Conservation (phyloP, 139 green algal species). For the Mychonastes homosphaera region DNA sequence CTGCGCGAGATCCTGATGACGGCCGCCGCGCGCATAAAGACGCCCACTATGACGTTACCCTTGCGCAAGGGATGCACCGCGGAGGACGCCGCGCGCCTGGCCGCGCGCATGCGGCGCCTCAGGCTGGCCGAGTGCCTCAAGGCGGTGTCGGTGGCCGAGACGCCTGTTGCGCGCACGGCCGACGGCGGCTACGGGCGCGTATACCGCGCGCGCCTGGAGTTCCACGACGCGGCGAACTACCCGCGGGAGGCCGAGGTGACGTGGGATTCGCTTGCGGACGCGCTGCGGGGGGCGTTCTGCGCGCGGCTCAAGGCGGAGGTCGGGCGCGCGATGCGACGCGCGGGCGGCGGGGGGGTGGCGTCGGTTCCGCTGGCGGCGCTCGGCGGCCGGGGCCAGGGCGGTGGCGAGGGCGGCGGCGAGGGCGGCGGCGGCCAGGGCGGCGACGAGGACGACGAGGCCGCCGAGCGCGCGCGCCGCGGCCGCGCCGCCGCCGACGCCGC, state of each 20-base stretch:
- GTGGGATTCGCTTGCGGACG: constrained; percentile 50
- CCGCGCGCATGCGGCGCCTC: constrained; percentile 66
- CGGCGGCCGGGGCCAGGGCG: not conserved
- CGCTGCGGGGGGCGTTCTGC: constrained; percentile 56
- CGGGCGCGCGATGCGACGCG: constrained; percentile 18
- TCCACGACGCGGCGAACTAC: too few species aligned
- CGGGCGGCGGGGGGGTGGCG: too few species aligned
- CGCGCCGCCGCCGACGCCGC: too few species aligned
- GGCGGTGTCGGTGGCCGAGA: constrained; percentile 56
- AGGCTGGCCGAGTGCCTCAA: constrained; percentile 63
- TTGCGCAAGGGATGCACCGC: constrained; percentile 27
- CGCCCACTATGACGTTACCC: constrained; percentile 88
- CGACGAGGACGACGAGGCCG: constrained; percentile 25
- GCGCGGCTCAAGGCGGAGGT: constrained; percentile 37
- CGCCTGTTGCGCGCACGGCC: constrained; percentile 20
- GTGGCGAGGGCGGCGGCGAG: constrained; percentile 9
- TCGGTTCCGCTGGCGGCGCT: too few species aligned
- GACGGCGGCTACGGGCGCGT: constrained; percentile 21
- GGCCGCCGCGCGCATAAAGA: constrained; percentile 69
- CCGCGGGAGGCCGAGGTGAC: constrained; percentile 51
- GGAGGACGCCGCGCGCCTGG: constrained; percentile 40
- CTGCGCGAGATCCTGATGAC: constrained; percentile 97
- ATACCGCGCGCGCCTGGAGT: constrained; percentile 44
- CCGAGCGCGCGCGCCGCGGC: not conserved
- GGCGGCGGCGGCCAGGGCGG: constrained; percentile 14